Percentiles rank a stretch among this genome's conserved stretches.
These are phyloP conservation scores for Sorghum bicolor DNA, from an alignment of 176 grass and related monocot genomes.

Conservation along the genomic window Sorghum_bicolor_NCBIv3 NC_012877.2:55841501-55842000, in stretches of 20 bases:
- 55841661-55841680: constrained; percentile 19
- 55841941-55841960: constrained; percentile 25
- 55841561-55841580: background rate
- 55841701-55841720: constrained; percentile 3
- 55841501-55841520: constrained; percentile 23
- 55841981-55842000: constrained; percentile 44
- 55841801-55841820: constrained; percentile 40
- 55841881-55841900: constrained; percentile 27
- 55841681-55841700: constrained; percentile 24
- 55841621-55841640: constrained; percentile 5
- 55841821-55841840: constrained; percentile 42
- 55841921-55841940: constrained; percentile 43
- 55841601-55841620: background rate
- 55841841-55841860: constrained; percentile 41
- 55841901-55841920: constrained; percentile 35
- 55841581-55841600: constrained; percentile 29
- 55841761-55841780: constrained; percentile 20
- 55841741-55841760: constrained; percentile 16
- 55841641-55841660: constrained; percentile 1
- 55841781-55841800: constrained; percentile 22
- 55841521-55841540: constrained; percentile 11
- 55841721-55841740: constrained; percentile 26
- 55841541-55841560: constrained; percentile 20
- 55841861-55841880: constrained; percentile 50
- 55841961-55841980: constrained; percentile 17